phyloP scores from a whole-genome alignment of 2,329 filamentous ascomycete species.

The Acarospora socialis region DNA sequence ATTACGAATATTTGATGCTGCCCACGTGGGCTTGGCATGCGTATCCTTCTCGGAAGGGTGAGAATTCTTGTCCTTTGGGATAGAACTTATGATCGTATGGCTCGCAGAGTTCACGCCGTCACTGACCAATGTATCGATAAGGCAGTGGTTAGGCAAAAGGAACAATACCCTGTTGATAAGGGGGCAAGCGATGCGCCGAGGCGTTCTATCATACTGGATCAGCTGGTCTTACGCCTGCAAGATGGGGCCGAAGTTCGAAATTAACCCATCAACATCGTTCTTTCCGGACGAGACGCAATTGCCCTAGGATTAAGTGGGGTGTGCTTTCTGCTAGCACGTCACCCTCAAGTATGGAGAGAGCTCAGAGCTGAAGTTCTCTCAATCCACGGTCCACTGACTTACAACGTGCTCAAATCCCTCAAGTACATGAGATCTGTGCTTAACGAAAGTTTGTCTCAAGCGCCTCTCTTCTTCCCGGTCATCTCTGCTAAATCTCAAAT shows the following conservation, averaged over 20 bases:
- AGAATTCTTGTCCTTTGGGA: background rate
- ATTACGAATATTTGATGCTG: background rate
- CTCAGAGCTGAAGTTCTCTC: conserved; percentile 15
- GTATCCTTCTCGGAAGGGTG: background rate
- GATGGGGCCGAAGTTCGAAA: conserved; percentile 15
- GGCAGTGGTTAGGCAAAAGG: background rate
- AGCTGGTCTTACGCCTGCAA: conserved; percentile 14
- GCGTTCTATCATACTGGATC: conserved; percentile 18
- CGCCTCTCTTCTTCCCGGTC: no score
- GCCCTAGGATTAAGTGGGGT: conserved; percentile 20
- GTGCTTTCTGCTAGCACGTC: conserved; percentile 21
- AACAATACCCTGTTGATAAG: background rate
- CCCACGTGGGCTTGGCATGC: background rate
- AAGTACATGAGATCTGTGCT: conserved; percentile 10
- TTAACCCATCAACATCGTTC: conserved; percentile 22
- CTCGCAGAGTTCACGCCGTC: conserved; percentile 1
- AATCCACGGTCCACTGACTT: conserved; percentile 1
- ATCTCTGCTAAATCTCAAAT: no score
- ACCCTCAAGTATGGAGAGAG: conserved; percentile 18
- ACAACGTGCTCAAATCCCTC: conserved; percentile 6
- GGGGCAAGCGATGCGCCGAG: background rate
- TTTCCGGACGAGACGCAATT: conserved; percentile 23
- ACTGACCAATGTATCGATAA: conserved; percentile 5
- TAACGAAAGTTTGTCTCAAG: conserved; percentile 8
- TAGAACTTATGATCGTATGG: background rate